These are phyloP conservation scores for Tolypocladium endophyticum DNA, from an alignment of 2,329 filamentous ascomycete species.

Conservation along the genomic window DNA sequence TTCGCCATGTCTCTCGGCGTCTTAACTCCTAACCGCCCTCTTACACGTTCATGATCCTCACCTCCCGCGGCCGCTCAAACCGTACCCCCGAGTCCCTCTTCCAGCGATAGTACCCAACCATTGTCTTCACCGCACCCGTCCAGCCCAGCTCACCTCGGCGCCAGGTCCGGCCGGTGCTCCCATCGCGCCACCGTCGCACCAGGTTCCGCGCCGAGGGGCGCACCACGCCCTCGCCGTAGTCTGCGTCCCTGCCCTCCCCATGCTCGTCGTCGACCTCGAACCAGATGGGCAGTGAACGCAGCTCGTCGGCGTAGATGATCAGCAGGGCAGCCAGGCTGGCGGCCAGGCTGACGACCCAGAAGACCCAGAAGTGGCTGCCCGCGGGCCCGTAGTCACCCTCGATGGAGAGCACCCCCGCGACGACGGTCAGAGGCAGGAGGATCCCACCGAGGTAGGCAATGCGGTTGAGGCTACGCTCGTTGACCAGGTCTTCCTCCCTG, in stretches of 20 bases:
- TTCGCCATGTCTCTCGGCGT: not conserved
- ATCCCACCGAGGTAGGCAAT: slow-evolving; percentile 39
- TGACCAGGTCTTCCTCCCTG: slow-evolving; percentile 12
- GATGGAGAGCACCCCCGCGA: slow-evolving; percentile 37
- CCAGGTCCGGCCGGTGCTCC: not conserved
- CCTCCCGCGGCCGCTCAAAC: not conserved
- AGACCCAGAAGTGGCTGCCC: slow-evolving; percentile 33
- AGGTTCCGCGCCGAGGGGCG: not conserved
- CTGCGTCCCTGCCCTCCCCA: not conserved
- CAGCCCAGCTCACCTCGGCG: not conserved
- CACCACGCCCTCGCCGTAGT: not conserved
- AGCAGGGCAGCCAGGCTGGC: slow-evolving; percentile 26
- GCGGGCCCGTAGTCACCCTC: slow-evolving; percentile 31
- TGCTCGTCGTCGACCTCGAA: slow-evolving; percentile 25
- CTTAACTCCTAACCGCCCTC: not conserved
- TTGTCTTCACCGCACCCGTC: not conserved
- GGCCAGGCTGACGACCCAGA: slow-evolving; percentile 32
- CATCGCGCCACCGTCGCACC: not conserved
- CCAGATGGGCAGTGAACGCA: slow-evolving; percentile 35
- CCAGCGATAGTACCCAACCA: not conserved
- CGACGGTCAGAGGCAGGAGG: slow-evolving; percentile 35
- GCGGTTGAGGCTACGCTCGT: slow-evolving; percentile 31
- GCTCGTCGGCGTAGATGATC: slow-evolving; percentile 37
- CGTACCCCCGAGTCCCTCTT: not conserved
- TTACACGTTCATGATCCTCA: not conserved